Percentiles rank a stretch among this genome's conserved stretches.
These are phyloP conservation scores for Sechiopsis laciniata DNA, from an alignment of 306 rosid species.

Conservation along the genomic window DNA sequence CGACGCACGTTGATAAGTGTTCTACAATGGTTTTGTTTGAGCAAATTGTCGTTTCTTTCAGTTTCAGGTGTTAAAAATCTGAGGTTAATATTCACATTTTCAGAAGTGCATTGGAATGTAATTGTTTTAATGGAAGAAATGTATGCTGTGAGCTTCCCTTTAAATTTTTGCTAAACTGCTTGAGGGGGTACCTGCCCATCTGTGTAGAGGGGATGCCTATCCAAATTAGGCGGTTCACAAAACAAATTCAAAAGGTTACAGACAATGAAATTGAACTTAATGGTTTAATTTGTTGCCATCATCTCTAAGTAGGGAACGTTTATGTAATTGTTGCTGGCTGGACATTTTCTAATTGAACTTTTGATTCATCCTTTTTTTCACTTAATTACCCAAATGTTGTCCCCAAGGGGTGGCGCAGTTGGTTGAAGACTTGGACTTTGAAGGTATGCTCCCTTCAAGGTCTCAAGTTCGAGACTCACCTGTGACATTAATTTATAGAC, in stretches of 20 bases:
- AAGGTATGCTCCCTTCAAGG: too few relatives aligned
- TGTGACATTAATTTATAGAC: too few relatives aligned
- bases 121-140: neutral
- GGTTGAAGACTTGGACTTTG: too few relatives aligned
- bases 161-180: neutral
- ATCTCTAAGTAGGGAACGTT: neutral
- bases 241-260: neutral
- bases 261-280: neutral
- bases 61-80: constrained; percentile 8
- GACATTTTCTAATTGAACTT: neutral
- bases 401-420: too few relatives aligned
- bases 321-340: neutral
- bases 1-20: neutral
- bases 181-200: neutral
- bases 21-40: neutral
- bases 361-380: neutral
- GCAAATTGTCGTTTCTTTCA: neutral
- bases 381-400: too few relatives aligned
- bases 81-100: constrained; percentile 5
- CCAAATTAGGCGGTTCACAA: neutral
- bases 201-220: neutral
- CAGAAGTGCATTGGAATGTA: neutral
- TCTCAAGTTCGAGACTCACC: too few relatives aligned
- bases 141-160: neutral
- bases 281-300: neutral